Percentiles rank a stretch among this genome's conserved stretches.
phyloP scores from a whole-genome alignment of 768 basidiomycete genomes.

The Hygrophorus pudorinus region DNA sequence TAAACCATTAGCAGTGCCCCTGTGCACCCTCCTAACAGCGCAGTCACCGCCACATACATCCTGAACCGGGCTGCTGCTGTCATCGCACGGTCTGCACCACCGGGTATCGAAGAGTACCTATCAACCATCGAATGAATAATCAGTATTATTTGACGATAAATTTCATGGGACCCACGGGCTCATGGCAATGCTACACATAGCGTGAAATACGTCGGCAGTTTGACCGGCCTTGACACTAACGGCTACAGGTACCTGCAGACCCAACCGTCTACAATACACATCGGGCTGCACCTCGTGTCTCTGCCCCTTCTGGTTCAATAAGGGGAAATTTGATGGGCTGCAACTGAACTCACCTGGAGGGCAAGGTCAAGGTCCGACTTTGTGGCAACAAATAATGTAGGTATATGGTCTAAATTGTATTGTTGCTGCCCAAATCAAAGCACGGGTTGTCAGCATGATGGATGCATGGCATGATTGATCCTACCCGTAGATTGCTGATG shows the following conservation, averaged over 20 bases:
- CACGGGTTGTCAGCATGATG: neutral
- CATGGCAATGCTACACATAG: slow-evolving; percentile 75
- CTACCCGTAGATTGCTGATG: slow-evolving; percentile 89
- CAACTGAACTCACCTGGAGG: slow-evolving; percentile 54
- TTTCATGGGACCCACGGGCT: slow-evolving; percentile 55
- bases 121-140: slow-evolving; percentile 3
- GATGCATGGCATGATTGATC: slow-evolving; percentile 2
- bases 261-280: slow-evolving; percentile 84
- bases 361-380: slow-evolving; percentile 97
- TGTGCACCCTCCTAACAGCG: slow-evolving; percentile 61
- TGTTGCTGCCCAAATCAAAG: slow-evolving; percentile 60
- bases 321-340: neutral
- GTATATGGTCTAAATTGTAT: slow-evolving; percentile 91
- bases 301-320: slow-evolving; percentile 27
- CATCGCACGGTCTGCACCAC: slow-evolving; percentile 73
- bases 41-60: slow-evolving; percentile 64
- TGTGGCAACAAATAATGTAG: slow-evolving; percentile 95
- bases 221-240: slow-evolving; percentile 85
- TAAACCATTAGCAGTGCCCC: slow-evolving; percentile 64
- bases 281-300: slow-evolving; percentile 98
- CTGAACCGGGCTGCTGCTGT: slow-evolving; percentile 58
- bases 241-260: slow-evolving; percentile 88
- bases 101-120: slow-evolving; percentile 64
- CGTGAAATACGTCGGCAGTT: slow-evolving; percentile 80
- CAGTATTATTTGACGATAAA: slow-evolving; percentile 2